Evolutionary conservation across 805 yeast species (phyloP), one percentile per base, ranked within the genome.

Genomic region (Saccharomyces cerevisiae): DNA sequence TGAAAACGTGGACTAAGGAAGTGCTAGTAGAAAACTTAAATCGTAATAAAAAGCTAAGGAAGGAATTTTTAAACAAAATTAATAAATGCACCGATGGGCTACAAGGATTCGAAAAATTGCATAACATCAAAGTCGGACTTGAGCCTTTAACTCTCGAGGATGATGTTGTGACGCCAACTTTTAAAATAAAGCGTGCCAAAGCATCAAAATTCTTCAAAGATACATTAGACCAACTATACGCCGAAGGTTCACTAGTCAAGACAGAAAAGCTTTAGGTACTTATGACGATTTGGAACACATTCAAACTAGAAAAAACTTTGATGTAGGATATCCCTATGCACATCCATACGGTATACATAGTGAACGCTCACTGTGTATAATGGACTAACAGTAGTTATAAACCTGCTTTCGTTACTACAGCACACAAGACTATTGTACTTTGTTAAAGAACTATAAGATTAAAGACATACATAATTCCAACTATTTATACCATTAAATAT

Each of bases 101-200:
- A 32, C 80, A 79, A 62, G 87, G 88, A 0, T 84, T 81, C 62
- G 91, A 85, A 65, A 80, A 79, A 59, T 56, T 85, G 30, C 82
- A 80, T 65, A 85, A 85, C 59, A 59, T 81, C 30, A 61, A 67
- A 32, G 67, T 83, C 32, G 79, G 70, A 48, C 55, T 81, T 50
- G 88, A 85, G 60, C 88, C 89, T 4, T 71, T 85, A 58, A 81
- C 75, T 41, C 70, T 82, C n/a, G 82, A 77, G 49, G 81, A 82
- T 55, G 83, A 81, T 50, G 78, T 80, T 2, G 67, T 85, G 36
- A 85, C 92, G 1, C 91, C 91, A 41, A 85, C 91, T 4, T 62
- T 81, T 58, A 81, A 81, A 66, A 68, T 81, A 52, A 80, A 80
- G 66, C 71, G 87, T 55, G 69, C 76, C 1, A 70, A 72, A 28